Conservation (phyloP, 352 stramenopile genomes). For the Pythium biforme region DNA sequence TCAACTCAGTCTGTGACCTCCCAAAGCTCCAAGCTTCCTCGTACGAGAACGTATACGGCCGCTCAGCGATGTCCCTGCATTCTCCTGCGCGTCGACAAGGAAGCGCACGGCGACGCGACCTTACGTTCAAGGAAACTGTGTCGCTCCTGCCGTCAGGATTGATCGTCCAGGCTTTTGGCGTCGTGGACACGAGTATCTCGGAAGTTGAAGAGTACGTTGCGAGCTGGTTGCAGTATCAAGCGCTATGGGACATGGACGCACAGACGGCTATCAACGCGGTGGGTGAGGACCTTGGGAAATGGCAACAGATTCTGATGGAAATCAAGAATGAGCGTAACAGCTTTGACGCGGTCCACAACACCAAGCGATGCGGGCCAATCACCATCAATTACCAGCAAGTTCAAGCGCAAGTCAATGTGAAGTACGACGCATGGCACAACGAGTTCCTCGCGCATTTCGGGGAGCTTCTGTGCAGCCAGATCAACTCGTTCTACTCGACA, state of each 20-base stretch:
- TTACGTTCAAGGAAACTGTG: slow-evolving; percentile 72
- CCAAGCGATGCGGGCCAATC: slow-evolving; percentile 89
- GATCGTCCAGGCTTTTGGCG: slow-evolving; percentile 72
- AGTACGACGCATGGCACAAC: slow-evolving; percentile 99
- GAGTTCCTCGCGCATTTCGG: slow-evolving; percentile 97
- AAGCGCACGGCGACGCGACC: slow-evolving; percentile 46
- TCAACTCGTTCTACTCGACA: slow-evolving; percentile 87
- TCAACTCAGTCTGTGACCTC: slow-evolving; percentile 94
- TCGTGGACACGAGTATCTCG: slow-evolving; percentile 71
- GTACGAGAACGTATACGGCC: slow-evolving; percentile 87
- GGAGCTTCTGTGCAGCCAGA: slow-evolving; percentile 91
- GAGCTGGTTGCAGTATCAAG: slow-evolving; percentile 98
- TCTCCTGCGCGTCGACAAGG: slow-evolving; percentile 64
- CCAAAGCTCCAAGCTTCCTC: slow-evolving; percentile 86
- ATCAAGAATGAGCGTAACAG: slow-evolving; percentile 94
- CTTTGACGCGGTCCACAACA: slow-evolving; percentile 92
- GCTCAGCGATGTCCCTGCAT: slow-evolving; percentile 53
- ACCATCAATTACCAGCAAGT: slow-evolving; percentile 92
- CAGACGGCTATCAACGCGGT: slow-evolving; percentile 91
- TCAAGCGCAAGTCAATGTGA: slow-evolving; percentile 94
- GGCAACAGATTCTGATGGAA: slow-evolving; percentile 96
- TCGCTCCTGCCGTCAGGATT: slow-evolving; percentile 55
- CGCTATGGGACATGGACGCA: slow-evolving; percentile 98
- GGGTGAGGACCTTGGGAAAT: slow-evolving; percentile 94
- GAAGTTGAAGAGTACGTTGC: slow-evolving; percentile 93